Evolutionary conservation across 495 filamentous ascomycete genomes (phyloP).

Genomic region (Sabuloglossum arenarium): DNA sequence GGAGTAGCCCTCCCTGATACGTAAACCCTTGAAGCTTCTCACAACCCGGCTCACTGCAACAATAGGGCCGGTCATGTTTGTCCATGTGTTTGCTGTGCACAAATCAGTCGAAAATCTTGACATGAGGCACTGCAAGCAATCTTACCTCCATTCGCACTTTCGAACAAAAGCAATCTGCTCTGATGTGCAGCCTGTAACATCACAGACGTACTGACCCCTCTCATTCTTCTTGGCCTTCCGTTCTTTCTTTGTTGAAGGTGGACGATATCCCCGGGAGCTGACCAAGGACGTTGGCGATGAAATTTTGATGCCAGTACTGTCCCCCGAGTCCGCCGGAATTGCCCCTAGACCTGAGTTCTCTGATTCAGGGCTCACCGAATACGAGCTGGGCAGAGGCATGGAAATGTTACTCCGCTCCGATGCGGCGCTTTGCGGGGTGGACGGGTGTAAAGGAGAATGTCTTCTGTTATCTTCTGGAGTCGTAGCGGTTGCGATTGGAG

Average conservation of each 20-base stretch:
- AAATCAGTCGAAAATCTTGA: conserved; percentile 8
- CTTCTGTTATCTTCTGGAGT: not conserved
- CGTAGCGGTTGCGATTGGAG: not conserved
- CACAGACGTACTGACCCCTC: conserved; percentile 28
- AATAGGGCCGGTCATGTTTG: conserved; percentile 84
- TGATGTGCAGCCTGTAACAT: conserved; percentile 34
- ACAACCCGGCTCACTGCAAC: conserved; percentile 53
- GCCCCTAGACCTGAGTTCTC: not conserved
- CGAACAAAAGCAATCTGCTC: conserved; percentile 33
- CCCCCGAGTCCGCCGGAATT: not conserved
- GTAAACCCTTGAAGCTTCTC: conserved; percentile 86
- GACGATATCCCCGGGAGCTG: not conserved
- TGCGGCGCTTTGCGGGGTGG: not conserved
- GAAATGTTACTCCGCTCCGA: not conserved
- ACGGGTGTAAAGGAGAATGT: not conserved
- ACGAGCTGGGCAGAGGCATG: not conserved
- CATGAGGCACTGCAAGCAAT: conserved; percentile 7
- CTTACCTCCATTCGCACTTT: conserved; percentile 88
- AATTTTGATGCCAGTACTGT: not conserved
- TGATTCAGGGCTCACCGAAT: not conserved
- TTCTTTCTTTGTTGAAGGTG: not conserved
- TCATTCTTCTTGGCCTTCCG: not conserved
- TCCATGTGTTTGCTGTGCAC: conserved; percentile 78
- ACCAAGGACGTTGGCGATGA: not conserved
- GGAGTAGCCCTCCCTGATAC: conserved; percentile 68